These are phyloP conservation scores for Ogataea henricii DNA, from an alignment of 805 yeast genomes.

Conservation along the genomic window DNA sequence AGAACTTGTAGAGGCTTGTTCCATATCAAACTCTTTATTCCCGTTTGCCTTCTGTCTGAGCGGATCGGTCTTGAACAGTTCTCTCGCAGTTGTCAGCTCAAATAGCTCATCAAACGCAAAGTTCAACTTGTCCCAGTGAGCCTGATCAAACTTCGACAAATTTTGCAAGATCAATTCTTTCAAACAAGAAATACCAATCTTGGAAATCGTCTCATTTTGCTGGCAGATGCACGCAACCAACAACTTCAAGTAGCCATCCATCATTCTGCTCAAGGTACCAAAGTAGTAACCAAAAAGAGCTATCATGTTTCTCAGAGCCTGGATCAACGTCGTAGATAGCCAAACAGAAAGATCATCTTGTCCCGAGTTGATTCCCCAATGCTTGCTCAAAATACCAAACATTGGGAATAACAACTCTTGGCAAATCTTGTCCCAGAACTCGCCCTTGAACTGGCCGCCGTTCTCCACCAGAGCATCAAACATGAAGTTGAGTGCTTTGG, in stretches of 20 bases:
- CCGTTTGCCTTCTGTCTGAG: conserved; percentile 28
- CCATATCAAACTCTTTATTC: conserved; percentile 31
- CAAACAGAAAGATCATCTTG: conserved; percentile 92
- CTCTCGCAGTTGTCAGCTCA: conserved; percentile 81
- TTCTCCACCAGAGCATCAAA: conserved; percentile 79
- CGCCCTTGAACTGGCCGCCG: conserved; percentile 73
- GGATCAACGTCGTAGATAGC: conserved; percentile 95
- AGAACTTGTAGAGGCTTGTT: conserved; percentile 9
- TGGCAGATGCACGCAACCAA: conserved; percentile 90
- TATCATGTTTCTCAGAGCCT: conserved; percentile 87
- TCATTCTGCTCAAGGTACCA: conserved; percentile 67
- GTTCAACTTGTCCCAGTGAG: conserved; percentile 77
- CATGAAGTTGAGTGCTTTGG: conserved; percentile 78
- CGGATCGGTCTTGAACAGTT: conserved; percentile 69
- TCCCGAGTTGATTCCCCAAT: conserved; percentile 70
- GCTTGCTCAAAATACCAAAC: conserved; percentile 73
- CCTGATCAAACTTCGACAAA: conserved; percentile 56
- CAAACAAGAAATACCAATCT: conserved; percentile 90
- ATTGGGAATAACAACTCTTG: conserved; percentile 84
- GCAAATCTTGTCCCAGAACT: conserved; percentile 84
- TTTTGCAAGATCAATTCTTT: conserved; percentile 80
- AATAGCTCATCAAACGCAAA: conserved; percentile 69
- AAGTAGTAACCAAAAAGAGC: conserved; percentile 82
- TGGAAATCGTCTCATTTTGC: conserved; percentile 93
- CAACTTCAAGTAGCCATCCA: conserved; percentile 77